Base-by-base conservation (phyloP, 108 stramenopile species). In the Cylindrotheca fusiformis region DNA sequence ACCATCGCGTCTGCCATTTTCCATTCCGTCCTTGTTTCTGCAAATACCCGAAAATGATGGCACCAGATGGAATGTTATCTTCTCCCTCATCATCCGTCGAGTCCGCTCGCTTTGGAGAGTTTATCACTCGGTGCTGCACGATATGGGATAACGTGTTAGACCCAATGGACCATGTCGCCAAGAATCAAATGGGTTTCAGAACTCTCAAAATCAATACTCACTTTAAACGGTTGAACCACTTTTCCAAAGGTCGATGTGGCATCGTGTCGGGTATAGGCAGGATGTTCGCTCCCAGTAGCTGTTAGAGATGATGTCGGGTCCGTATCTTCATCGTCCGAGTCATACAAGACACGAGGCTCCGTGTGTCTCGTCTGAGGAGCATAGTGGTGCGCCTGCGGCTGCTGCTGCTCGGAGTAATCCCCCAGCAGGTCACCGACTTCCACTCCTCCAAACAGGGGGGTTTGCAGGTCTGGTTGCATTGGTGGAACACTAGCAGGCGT, bases 1-100 rank as follows among this genome's bases (percentile, higher is more conserved):
- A 98, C 86, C 92, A 98, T 22, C 97, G 80, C 58, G 86, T 91
- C 61, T 98, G 97, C 97, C 97, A 98, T 61, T 95, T 91, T 52
- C 95, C 95, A 76, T 97, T 96, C 55, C 96, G 74, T 36, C 95
- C 94, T 54, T 91, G 77, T 67, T 98, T 98, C 63, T 96, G 92
- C 33, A 98, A 79, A 65, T 94, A 96, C 26, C 97, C 94, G 58
- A 74, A 88, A 60, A 95, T 86, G 47, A 93, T 26, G 2, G 85
- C 68, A 41, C 71, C 66, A 14, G 60, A 44, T 23, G 57, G 10
- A 12, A 70, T 45, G 0, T 52, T 71, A 41, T 71, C 73, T 28
- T 79, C 78, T 20, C 61, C 73, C 3, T 65, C 77, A 12, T 67
- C 65, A 4, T 27, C 50, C 36, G 41, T 57, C 31, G 67, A 51